Base-by-base conservation (phyloP, 2,329 filamentous ascomycete genomes). In the Colletotrichum sp. region DNA sequence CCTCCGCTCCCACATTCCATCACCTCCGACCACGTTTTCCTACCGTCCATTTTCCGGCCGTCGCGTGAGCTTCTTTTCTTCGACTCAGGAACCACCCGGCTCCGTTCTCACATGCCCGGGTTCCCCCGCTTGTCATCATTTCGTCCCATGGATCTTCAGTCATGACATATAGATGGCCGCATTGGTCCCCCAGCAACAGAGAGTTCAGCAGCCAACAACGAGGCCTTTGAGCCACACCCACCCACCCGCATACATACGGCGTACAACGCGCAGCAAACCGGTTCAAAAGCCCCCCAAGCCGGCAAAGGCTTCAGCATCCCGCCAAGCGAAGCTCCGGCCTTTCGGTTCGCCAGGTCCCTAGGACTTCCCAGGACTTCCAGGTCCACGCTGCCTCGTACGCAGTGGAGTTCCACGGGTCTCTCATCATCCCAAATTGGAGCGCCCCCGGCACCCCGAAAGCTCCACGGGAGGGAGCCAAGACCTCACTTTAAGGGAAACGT, bases 401-500 rank as follows among this genome's bases (percentile, higher is more conserved):
- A 68, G 73, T 73, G 64, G 64, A 69, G 73, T 69, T 73, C 70
- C 73, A 76, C 56, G 62, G 38, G 70, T 73, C 56, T 75, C 58
- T 76, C 70, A n/a, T 69, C 73, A 55, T 66, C 73, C 70, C 58
- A 73, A 60, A 58, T 52, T 73, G 73, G 56, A 36, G 30, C 58
- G n/a, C 55, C 73, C 73, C 73, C 65, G 65, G 70, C 58, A 60
- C 70, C 64, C 73, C 70, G 43, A 43, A 73, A 56, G 36, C 61
- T 75, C 62, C 58, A 65, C 70, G 69, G 69, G 73, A 75, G 73
- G 69, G 38, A 72, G 70, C 70, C 73, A 69, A 73, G 58, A 65
- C 73, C 60, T 75, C 30, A 52, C 70, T 76, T 36, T 69, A 76
- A 21, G 36, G 73, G 73, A 65, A 76, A 76, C 73, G 73, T 76